phyloP scores from a whole-genome alignment of 2,329 filamentous ascomycete species.

The Passalora sequoiae region DNA sequence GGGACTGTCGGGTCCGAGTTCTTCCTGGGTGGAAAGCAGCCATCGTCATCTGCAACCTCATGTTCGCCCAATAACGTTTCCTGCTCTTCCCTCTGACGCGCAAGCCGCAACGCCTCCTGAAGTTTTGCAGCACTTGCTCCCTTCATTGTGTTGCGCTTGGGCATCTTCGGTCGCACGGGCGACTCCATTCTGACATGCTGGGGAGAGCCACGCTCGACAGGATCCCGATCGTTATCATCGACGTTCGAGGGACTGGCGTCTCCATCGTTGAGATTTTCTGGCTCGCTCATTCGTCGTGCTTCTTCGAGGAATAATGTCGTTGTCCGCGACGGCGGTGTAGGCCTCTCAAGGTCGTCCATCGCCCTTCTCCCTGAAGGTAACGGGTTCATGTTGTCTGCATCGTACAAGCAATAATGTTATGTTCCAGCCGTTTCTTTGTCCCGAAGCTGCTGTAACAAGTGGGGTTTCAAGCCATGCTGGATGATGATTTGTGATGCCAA shows the following conservation, averaged over 20 bases:
- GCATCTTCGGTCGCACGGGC: constrained; percentile 25
- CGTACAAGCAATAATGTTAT: too few relatives aligned
- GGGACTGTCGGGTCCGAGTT: constrained; percentile 40
- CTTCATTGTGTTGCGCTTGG: constrained; percentile 25
- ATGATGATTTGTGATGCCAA: neutral
- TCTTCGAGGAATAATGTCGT: constrained; percentile 11
- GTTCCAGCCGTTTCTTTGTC: neutral
- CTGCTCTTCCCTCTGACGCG: constrained; percentile 45
- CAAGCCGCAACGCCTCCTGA: constrained; percentile 36
- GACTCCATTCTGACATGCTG: constrained; percentile 29
- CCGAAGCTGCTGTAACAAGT: neutral
- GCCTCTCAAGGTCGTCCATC: constrained; percentile 4
- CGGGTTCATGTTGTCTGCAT: too few relatives aligned
- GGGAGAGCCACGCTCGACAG: constrained; percentile 14
- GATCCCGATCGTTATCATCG: neutral
- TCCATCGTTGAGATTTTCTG: constrained; percentile 1
- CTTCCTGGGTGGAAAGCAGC: constrained; percentile 38
- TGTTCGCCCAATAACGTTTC: constrained; percentile 44
- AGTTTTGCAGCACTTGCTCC: constrained; percentile 34
- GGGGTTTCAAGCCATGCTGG: neutral
- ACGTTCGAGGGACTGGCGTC: neutral
- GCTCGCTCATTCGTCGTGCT: constrained; percentile 7
- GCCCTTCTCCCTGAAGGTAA: too few relatives aligned
- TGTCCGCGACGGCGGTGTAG: constrained; percentile 3
- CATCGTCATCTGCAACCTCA: constrained; percentile 44